Evolutionary conservation across 73 alveolate species (phyloP), one percentile per base, ranked within the genome.

Genomic region (Paramecium caudatum): DNA sequence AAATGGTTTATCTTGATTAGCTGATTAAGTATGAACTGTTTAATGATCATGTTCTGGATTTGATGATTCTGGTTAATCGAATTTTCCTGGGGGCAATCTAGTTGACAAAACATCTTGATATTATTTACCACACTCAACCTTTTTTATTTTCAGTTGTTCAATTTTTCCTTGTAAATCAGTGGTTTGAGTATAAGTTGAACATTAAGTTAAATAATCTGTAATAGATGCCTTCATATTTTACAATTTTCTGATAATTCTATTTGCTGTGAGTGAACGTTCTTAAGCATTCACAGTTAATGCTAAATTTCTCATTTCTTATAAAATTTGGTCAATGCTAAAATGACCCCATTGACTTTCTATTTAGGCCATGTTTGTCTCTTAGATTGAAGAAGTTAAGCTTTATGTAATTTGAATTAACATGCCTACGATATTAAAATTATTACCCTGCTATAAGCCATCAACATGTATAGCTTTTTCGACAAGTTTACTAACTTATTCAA

Each of bases 311-410:
- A 68, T 16, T 15, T 68, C 19, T 34, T 32, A 15, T 32, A 68
- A 37, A 10, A 68, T 32, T 3, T 68, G 36, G 7, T 68, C 84
- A 68, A 68, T 16, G 16, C 34, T 68, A 37, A 32, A 68, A 32
- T 68, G 19, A 0, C 55, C 84, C 84, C 84, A 68, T 68, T 68
- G 39, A 68, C 37, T 68, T n/a, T 68, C 37, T 30, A 68, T 34
- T 68, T 68, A 34, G 7, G 36, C 17, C 61, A 68, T 32, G 2
- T 47, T 17, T 9, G 37, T 68, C 8, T 68, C 84, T 37, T 32
- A 9, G 13, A 37, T 37, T 0, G 84, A 32, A 15, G 84, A 34
- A 13, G 47, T 32, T 7, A 68, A 19, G 19, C 50, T 32, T 6
- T 68, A 19, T 12, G 47, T 37, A 8, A 68, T 68, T 68, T 68